Base-by-base conservation (phyloP, 2,329 filamentous ascomycete genomes). In the Simplicillium sp. region DNA sequence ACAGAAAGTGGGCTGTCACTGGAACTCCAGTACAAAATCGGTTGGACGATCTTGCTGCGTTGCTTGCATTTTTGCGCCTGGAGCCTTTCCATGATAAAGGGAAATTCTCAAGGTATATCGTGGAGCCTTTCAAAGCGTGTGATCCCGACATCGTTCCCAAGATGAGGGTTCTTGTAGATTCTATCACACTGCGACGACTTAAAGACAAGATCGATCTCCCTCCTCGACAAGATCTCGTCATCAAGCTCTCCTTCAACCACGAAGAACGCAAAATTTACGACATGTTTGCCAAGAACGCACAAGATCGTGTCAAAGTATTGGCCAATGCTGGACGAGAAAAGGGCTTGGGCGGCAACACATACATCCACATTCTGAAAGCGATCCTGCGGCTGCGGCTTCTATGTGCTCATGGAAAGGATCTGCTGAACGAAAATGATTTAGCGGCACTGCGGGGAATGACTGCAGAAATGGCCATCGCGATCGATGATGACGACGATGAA, bases 1-100 rank as follows among this genome's bases (percentile, higher is more conserved):
- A 85, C 54, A 79, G 89, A 28, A 82, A 89, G 29, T 98, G 92
- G 92, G 90, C 89, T 3, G 87, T 97, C n/a, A 97, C 92, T 0
- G 92, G 90, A 41, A 97, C 92, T 0, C 92, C 89, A 0, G 86
- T 97, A 8, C 90, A 97, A 61, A 98, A 98, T 55, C 82, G 86
- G 4, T 71, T 97, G 3, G 88, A 94, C 48, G 92, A 98, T 57
- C 71, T 97, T 16, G 85, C 87, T 12, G 85, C 90, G 2, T 68
- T 97, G 3, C 80, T 95, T 44, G 85, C 82, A 28, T 97, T 97
- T 54, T 67, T 97, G 34, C 80, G 84, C 12, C 68, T 97, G 12
- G 80, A 80, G 51, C 90, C 90, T 0, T 97, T 97, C 54, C 80
- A 94, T 45, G 82, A 90, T 37, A 76, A 78, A 40, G 67, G 69